These are phyloP conservation scores for Rhodotorula sp. DNA, from an alignment of 1,284 basidiomycete genomes.

Conservation along the genomic window DNA sequence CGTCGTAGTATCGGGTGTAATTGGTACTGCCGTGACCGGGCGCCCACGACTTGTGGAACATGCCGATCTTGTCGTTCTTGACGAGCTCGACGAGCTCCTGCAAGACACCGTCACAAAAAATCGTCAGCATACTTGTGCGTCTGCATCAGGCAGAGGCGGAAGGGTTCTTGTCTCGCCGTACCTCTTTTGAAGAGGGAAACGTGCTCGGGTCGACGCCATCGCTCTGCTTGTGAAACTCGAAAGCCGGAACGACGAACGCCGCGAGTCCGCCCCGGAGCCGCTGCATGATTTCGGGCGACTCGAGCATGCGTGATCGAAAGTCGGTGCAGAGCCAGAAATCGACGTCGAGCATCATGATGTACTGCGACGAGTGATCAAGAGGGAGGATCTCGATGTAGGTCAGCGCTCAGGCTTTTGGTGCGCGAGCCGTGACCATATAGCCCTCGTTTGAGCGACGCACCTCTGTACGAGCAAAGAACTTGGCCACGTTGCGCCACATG, in stretches of 20 bases:
- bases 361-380: slow-evolving; percentile 43
- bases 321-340: slow-evolving; percentile 79
- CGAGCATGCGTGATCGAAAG: slow-evolving; percentile 61
- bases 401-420: background rate
- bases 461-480: slow-evolving; percentile 72
- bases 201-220: slow-evolving; percentile 60
- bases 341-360: slow-evolving; percentile 82
- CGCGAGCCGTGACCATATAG: background rate
- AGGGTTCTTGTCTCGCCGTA: slow-evolving; percentile 44
- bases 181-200: slow-evolving; percentile 68
- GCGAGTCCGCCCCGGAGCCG: slow-evolving; percentile 58
- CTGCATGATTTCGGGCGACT: slow-evolving; percentile 47
- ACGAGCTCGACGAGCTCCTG: slow-evolving; percentile 62
- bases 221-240: slow-evolving; percentile 65
- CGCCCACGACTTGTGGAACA: slow-evolving; percentile 73
- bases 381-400: too few species aligned
- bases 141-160: slow-evolving; percentile 3
- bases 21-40: slow-evolving; percentile 76
- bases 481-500: slow-evolving; percentile 77
- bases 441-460: slow-evolving; percentile 6
- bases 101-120: background rate
- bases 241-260: slow-evolving; percentile 73
- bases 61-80: slow-evolving; percentile 58
- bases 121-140: background rate
- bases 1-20: slow-evolving; percentile 65